A percentile compares a stretch with the other conserved stretches of the same genome.
Evolutionary conservation across 805 yeast genomes (phyloP).

Genomic region (Candida ulmi): DNA sequence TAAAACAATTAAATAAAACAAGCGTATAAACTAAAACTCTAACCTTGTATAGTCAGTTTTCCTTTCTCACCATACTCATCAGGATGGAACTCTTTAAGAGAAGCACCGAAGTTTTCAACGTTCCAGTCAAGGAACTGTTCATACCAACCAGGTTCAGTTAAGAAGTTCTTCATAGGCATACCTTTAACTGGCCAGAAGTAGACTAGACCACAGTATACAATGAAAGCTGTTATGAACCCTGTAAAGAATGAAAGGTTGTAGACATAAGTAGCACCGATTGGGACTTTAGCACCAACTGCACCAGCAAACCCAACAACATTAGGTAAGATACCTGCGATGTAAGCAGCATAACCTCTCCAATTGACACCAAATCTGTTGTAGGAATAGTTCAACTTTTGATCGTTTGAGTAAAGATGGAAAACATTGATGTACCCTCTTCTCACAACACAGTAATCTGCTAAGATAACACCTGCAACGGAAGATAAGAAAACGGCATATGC

Average conservation of each 20-base stretch:
- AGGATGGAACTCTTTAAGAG: slow-evolving; percentile 15
- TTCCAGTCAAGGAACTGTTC: slow-evolving; percentile 19
- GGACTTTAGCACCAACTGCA: slow-evolving; percentile 72
- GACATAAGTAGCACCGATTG: slow-evolving; percentile 69
- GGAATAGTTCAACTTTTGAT: slow-evolving; percentile 42
- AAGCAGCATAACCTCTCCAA: slow-evolving; percentile 82
- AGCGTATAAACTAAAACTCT: neutral
- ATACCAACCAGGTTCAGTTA: slow-evolving; percentile 46
- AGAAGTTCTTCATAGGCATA: slow-evolving; percentile 31
- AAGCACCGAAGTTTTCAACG: slow-evolving; percentile 11
- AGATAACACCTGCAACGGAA: slow-evolving; percentile 74
- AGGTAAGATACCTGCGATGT: slow-evolving; percentile 74
- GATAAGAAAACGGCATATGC: slow-evolving; percentile 82
- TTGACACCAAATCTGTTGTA: slow-evolving; percentile 62
- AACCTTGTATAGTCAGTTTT: neutral
- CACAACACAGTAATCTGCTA: slow-evolving; percentile 63
- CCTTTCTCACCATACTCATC: slow-evolving; percentile 11
- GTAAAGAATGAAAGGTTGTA: slow-evolving; percentile 72
- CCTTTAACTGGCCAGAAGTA: slow-evolving; percentile 49
- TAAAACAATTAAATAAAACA: neutral
- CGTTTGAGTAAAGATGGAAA: slow-evolving; percentile 55
- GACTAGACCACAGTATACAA: slow-evolving; percentile 49
- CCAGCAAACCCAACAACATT: slow-evolving; percentile 87
- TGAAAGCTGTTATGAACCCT: slow-evolving; percentile 60
- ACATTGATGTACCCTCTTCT: slow-evolving; percentile 67